Conservation (phyloP, 768 basidiomycete genomes). For the Daedaleopsis nitida region DNA sequence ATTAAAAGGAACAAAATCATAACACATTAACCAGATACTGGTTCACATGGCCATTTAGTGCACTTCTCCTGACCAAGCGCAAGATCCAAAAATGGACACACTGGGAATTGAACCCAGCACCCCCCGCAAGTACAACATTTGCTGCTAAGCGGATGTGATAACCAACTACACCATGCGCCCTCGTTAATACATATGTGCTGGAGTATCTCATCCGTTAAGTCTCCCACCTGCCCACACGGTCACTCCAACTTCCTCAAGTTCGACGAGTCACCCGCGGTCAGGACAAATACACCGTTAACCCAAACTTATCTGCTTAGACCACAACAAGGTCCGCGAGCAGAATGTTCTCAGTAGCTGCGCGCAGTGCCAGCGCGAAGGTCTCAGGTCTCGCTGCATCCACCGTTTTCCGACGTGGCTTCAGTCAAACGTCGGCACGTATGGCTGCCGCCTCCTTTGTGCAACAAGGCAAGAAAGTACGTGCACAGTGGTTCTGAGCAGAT, state of each 20-base stretch:
- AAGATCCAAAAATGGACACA: slow-evolving; percentile 10
- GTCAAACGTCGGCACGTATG: slow-evolving; percentile 28
- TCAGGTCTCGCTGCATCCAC: neutral
- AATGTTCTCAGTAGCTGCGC: slow-evolving; percentile 1
- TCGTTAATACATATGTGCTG: neutral
- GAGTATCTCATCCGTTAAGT: too few relatives aligned
- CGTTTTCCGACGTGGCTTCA: slow-evolving; percentile 5
- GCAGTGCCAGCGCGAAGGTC: neutral
- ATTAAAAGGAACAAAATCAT: too few relatives aligned
- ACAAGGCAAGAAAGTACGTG: slow-evolving; percentile 48
- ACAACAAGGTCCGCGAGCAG: too few relatives aligned
- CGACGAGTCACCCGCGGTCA: too few relatives aligned
- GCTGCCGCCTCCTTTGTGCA: slow-evolving; percentile 43
- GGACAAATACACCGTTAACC: too few relatives aligned
- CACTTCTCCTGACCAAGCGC: too few relatives aligned
- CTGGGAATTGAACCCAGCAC: slow-evolving; percentile 25
- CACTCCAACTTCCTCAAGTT: neutral
- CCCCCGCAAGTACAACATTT: slow-evolving; percentile 12
- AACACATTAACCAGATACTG: too few relatives aligned
- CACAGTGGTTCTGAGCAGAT: neutral
- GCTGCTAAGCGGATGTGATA: slow-evolving; percentile 37
- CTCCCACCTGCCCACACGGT: neutral
- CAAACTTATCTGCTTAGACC: too few relatives aligned
- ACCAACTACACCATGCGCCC: slow-evolving; percentile 39
- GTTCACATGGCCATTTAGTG: too few relatives aligned